phyloP scores from a whole-genome alignment of 2,329 filamentous ascomycete species.

The Nigrospora oryzae region DNA sequence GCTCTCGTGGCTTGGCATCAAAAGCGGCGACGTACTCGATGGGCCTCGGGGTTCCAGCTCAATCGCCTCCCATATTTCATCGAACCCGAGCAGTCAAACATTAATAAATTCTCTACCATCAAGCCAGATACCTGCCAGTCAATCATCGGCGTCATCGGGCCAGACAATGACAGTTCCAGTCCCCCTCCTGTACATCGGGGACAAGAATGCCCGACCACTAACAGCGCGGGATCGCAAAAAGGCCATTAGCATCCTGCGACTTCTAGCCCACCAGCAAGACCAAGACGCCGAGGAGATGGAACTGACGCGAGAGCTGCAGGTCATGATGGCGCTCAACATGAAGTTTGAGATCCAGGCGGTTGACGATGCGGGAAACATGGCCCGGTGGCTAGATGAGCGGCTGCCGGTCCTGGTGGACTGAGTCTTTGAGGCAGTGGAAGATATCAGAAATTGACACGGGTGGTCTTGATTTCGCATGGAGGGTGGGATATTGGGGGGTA shows the following conservation, averaged over 20 bases:
- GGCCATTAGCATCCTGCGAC: constrained; percentile 44
- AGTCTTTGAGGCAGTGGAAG: no score
- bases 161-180: no score
- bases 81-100: neutral
- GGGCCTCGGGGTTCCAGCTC: neutral
- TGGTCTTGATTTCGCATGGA: no score
- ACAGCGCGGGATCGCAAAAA: constrained; percentile 48
- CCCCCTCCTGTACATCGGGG: constrained; percentile 11
- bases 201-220: constrained; percentile 27
- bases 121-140: neutral
- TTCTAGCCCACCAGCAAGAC: constrained; percentile 18
- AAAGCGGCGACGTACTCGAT: constrained; percentile 29
- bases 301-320: constrained; percentile 51
- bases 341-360: constrained; percentile 74
- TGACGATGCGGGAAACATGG: constrained; percentile 44
- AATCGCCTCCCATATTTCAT: neutral
- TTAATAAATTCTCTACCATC: neutral
- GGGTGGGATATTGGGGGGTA: no score
- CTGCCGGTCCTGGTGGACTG: constrained; percentile 13
- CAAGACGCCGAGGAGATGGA: constrained; percentile 23
- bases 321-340: constrained; percentile 64
- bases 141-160: neutral
- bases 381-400: constrained; percentile 38
- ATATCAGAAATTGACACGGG: no score
- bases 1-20: constrained; percentile 59